Percentiles rank a stretch among this genome's conserved stretches.
phyloP scores from a whole-genome alignment of 2,329 filamentous ascomycete species.

The Aureobasidium lini region DNA sequence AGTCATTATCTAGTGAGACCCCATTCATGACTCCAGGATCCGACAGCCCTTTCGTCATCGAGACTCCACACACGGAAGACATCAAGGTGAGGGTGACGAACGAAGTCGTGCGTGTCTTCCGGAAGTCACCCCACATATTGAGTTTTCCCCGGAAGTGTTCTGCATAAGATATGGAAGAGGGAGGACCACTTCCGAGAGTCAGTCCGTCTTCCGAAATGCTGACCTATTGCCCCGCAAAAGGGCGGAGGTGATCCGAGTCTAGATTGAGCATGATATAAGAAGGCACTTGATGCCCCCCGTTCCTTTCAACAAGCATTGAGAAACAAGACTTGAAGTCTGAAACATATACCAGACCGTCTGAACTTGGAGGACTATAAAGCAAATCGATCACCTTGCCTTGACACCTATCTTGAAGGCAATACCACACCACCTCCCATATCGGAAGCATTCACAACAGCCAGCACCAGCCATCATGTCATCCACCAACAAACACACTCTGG shows the following conservation, averaged over 20 bases:
- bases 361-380: no score
- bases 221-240: not conserved
- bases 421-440: not conserved
- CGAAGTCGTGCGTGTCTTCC: not conserved
- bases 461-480: not conserved
- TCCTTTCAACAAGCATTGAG: no score
- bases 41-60: no score
- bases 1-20: no score
- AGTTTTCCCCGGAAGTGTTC: not conserved
- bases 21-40: no score
- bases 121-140: not conserved
- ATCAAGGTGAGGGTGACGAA: no score
- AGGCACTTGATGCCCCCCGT: not conserved
- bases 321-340: no score
- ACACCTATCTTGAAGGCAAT: not conserved
- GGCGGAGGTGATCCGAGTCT: not conserved
- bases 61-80: no score
- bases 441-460: not conserved
- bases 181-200: not conserved
- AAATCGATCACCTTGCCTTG: no score
- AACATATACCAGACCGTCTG: not conserved
- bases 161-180: not conserved
- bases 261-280: not conserved
- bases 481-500: not conserved
- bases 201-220: not conserved